Evolutionary conservation across 257 asterid species (phyloP), one percentile per base, ranked within the genome.

Genomic region (Anisodus acutangulus): DNA sequence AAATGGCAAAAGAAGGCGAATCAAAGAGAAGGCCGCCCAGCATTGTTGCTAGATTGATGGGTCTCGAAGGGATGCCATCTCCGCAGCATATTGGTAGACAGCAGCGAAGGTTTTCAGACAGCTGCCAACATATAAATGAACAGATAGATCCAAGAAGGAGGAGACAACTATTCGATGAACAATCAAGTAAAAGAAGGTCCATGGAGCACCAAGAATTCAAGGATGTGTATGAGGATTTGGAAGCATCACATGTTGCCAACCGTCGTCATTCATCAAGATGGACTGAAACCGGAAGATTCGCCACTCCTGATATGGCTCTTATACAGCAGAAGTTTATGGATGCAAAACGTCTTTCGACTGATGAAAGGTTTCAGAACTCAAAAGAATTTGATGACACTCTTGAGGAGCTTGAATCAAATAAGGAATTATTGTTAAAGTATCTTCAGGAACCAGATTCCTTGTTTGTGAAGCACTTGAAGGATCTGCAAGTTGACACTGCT

Each of bases 161-260:
- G 60, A 85, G 76, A 84, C 90, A 88, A 72, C 66, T 83, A 19
- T 57, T 62, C 62, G 92, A 87, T 62, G 86, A 85, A 64, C 87
- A 43, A 74, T 59, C 87, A 1, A 90, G 85, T 82, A 74, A 88
- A 82, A 89, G 90, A 87, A 88, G 89, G 88, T 86, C 90, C 63
- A 85, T 81, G 82, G 93, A 93, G 43, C 94, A 90, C 59, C 95
- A 79, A 55, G 95, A 88, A 64, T 92, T 91, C 87, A 93, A 90
- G 86, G 97, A 95, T 85, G 96, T 95, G 62, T 90, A 92, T 67
- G 99, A 93, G 91, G 98, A 97, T 86, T 84, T 90, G 85, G 99
- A 95, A 90, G 94, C 98, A 81, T 90, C 98, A 6, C 97, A 92
- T 89, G 86, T 88, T 53, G 88, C 79, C 5, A 89, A 90, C 85